These are phyloP conservation scores for Flaveria brownii DNA, from an alignment of 129 eudicot genomes.

Conservation along the genomic window DNA sequence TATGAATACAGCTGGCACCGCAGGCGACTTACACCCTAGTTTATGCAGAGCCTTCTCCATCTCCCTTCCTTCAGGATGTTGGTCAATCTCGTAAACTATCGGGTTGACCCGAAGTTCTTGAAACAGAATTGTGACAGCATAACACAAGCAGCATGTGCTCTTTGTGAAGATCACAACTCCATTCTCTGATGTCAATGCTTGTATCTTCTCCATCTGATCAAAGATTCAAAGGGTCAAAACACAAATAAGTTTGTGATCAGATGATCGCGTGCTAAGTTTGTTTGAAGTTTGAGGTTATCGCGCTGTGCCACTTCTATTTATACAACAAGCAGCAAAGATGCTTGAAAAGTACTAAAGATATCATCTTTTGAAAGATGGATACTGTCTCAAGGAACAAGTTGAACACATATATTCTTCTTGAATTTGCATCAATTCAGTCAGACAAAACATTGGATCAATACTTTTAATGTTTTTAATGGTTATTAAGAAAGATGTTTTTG, in stretches of 20 bases:
- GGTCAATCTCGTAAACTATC: constrained; percentile 53
- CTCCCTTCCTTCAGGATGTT: constrained; percentile 67
- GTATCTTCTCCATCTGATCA: constrained; percentile 59
- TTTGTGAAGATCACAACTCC: constrained; percentile 74
- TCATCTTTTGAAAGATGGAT: constrained; percentile 47
- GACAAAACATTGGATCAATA: neutral
- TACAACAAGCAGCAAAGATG: constrained; percentile 45
- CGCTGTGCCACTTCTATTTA: constrained; percentile 44
- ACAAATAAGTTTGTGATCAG: constrained; percentile 17
- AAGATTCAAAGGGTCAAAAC: constrained; percentile 32
- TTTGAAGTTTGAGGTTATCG: constrained; percentile 36
- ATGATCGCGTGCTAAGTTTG: constrained; percentile 24
- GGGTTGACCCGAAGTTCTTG: constrained; percentile 58
- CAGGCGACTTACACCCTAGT: constrained; percentile 54
- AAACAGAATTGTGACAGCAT: constrained; percentile 67
- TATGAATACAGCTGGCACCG: constrained; percentile 77
- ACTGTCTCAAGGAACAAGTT: constrained; percentile 46
- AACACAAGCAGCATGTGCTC: constrained; percentile 80
- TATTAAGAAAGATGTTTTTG: constrained; percentile 21
- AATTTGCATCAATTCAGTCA: constrained; percentile 28
- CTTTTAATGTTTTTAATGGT: constrained; percentile 8
- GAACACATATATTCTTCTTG: constrained; percentile 39
- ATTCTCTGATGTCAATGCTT: constrained; percentile 51
- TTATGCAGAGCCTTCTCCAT: constrained; percentile 68
- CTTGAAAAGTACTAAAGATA: constrained; percentile 46